Conservation (phyloP, 2,329 filamentous ascomycete species). For the Neurospora sp. region DNA sequence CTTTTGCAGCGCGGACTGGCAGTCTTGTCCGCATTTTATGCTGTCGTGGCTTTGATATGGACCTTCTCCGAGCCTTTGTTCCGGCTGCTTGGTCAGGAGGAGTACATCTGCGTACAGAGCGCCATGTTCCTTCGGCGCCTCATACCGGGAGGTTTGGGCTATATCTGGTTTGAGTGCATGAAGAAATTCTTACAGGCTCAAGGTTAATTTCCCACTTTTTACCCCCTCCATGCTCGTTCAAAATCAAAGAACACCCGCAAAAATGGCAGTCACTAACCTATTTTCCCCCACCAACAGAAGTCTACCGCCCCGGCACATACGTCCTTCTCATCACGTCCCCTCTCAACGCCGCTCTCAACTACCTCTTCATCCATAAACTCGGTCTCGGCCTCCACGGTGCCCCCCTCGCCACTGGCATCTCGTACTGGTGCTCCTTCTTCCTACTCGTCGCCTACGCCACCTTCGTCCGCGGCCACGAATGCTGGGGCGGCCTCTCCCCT, state of each 20-base stretch:
- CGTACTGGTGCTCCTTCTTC: constrained; percentile 77
- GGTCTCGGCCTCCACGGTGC: constrained; percentile 66
- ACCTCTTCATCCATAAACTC: constrained; percentile 64
- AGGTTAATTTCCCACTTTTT: constrained; percentile 47
- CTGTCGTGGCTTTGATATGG: constrained; percentile 66
- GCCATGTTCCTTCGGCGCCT: constrained; percentile 63
- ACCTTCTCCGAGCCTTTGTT: constrained; percentile 66
- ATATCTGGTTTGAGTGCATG: constrained; percentile 77
- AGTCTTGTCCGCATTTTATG: constrained; percentile 62
- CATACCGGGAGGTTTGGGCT: constrained; percentile 74
- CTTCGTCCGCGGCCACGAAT: constrained; percentile 59
- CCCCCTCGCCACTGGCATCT: constrained; percentile 71
- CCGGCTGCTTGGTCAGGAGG: constrained; percentile 63
- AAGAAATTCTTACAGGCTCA: constrained; percentile 88
- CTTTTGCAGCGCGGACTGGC: constrained; percentile 69
- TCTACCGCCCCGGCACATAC: constrained; percentile 77
- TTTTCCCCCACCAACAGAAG: constrained; percentile 22
- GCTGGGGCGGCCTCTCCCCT: constrained; percentile 67
- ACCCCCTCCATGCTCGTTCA: constrained; percentile 26
- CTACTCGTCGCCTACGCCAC: constrained; percentile 64
- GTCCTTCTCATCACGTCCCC: constrained; percentile 76
- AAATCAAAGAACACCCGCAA: constrained; percentile 4
- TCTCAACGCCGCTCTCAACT: constrained; percentile 72
- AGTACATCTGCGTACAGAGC: constrained; percentile 65
- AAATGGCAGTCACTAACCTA: background rate